Evolutionary conservation across 805 yeast genomes (phyloP).

Genomic region (Wickerhamiella domercqiae): DNA sequence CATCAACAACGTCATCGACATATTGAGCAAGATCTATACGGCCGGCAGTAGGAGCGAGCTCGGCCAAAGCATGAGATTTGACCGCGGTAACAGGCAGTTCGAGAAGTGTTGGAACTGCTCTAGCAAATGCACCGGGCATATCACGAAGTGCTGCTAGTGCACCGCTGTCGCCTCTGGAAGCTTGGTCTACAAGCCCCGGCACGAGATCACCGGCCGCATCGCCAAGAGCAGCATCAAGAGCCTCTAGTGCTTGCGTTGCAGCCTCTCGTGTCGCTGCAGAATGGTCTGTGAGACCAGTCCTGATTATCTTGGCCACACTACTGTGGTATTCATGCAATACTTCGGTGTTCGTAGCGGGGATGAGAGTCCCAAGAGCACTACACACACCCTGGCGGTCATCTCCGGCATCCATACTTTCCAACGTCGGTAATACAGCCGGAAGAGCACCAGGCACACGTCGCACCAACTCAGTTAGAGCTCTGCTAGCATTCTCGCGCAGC

Average conservation of each 20-base stretch:
- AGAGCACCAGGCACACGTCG: conserved; percentile 80
- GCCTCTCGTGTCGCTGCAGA: conserved; percentile 65
- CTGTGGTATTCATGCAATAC: conserved; percentile 50
- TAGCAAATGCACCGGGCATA: conserved; percentile 80
- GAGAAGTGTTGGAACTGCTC: conserved; percentile 83
- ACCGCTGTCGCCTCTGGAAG: conserved; percentile 35
- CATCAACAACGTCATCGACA: conserved; percentile 55
- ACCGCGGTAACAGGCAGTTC: conserved; percentile 69
- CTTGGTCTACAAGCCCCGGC: conserved; percentile 62
- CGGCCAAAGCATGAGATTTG: conserved; percentile 43
- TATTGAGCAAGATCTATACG: conserved; percentile 26
- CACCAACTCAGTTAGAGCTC: conserved; percentile 85
- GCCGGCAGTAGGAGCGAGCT: conserved; percentile 24
- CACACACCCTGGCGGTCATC: conserved; percentile 94
- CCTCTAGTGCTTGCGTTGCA: conserved; percentile 84
- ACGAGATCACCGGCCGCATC: conserved; percentile 74
- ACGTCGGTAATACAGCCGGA: conserved; percentile 68
- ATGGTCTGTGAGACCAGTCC: conserved; percentile 60
- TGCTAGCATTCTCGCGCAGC: conserved; percentile 79
- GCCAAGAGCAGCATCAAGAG: conserved; percentile 68
- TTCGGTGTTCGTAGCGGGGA: conserved; percentile 45
- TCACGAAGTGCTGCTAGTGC: conserved; percentile 84
- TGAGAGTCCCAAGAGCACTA: conserved; percentile 75
- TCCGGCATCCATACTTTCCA: conserved; percentile 51
- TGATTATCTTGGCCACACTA: conserved; percentile 55